Conservation (phyloP, 441 rosid species). For the Omphalea diandra region DNA sequence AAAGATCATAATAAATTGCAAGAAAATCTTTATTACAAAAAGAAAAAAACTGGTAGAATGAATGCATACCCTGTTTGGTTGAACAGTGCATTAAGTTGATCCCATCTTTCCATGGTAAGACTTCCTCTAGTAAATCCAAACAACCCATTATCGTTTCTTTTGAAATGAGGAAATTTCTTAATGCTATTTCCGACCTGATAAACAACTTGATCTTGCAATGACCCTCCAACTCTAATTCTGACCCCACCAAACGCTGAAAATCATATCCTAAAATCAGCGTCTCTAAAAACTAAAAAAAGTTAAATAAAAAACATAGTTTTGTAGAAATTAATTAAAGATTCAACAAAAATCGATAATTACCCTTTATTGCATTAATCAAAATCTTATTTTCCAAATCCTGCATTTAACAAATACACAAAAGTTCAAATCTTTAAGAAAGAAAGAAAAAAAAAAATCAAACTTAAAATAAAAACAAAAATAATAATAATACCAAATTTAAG, state of each 20-base stretch:
- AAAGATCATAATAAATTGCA: neutral
- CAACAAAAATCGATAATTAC: too few relatives aligned
- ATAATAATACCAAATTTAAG: conserved; percentile 44
- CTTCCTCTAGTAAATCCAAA: conserved; percentile 58
- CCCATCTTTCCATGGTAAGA: conserved; percentile 59
- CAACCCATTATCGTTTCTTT: conserved; percentile 25
- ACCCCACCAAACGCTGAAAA: conserved; percentile 44
- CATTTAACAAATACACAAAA: neutral
- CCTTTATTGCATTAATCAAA: conserved; percentile 44
- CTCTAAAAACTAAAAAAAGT: neutral
- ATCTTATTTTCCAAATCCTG: conserved; percentile 51
- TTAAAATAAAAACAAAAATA: neutral
- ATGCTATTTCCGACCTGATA: conserved; percentile 37
- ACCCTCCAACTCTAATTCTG: conserved; percentile 68
- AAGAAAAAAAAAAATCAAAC: neutral
- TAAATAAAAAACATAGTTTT: neutral
- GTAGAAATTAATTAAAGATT: neutral
- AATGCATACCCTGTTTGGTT: conserved; percentile 47
- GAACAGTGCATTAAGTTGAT: conserved; percentile 43
- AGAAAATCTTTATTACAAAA: neutral
- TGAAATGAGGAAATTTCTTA: conserved; percentile 36
- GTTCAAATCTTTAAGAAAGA: too few relatives aligned
- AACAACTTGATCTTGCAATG: conserved; percentile 53
- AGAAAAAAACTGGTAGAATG: neutral
- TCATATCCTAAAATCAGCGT: neutral